Base-by-base conservation (phyloP, 2,329 filamentous ascomycete genomes). In the Microdochium paspali region DNA sequence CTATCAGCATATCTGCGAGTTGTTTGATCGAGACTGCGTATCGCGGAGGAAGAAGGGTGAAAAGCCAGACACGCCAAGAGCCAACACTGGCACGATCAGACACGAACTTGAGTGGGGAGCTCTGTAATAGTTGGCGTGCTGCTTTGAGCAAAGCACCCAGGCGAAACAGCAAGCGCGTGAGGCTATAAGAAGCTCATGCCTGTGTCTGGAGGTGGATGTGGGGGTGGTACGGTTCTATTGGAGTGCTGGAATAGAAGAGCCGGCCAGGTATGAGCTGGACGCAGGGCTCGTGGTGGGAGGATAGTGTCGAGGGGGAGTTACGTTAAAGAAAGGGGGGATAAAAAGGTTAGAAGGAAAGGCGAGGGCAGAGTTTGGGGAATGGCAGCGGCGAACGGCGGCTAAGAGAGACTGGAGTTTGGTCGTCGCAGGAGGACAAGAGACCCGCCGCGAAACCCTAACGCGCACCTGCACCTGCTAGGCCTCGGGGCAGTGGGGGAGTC, bases 1-100 rank as follows among this genome's bases (percentile, higher is more conserved):
- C 84, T 67, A 90, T 87, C 66, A 90, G 77, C 87, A 90, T 90
- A 52, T 60, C 18, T 20, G 15, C 35, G 12, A 18, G n/a, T 9
- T 18, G 15, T 35, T 18, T 6, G 13, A 15, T 18, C 18, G 15
- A 15, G 15, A 15, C 4, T 4, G 13, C 18, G 13, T 12, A 15
- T 35, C 18, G 31, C 35, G 35, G 18, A 40, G 18, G 15, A 20
- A 18, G 18, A 4, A 18, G 23, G 35, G n/a, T 21, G 18, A n/a
- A 21, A 20, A 18, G 18, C 15, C 9, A 12, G 31, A 35, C 6
- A 15, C 18, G 35, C 35, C 6, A 20, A 10, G 35, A 21, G 18
- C 26, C 15, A 20, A 21, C 35, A 21, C 15, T 20, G 35, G 35
- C 18, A 40, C 3, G 35, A 28, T 13, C 26, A 7, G 26, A 13